Conservation (phyloP, 345 rosid species). For the Moricandia arvensis region DNA sequence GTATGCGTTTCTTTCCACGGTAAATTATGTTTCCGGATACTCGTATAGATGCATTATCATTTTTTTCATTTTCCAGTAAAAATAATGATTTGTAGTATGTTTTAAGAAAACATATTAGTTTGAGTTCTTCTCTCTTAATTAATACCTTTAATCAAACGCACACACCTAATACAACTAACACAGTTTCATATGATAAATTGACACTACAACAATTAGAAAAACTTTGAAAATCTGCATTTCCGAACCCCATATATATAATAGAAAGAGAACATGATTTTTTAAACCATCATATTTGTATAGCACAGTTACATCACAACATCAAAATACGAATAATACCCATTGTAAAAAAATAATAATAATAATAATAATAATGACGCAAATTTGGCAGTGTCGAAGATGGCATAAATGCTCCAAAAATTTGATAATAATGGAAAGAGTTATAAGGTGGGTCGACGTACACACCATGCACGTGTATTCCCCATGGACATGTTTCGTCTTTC, state of each 20-base stretch:
- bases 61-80: too few relatives aligned
- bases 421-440: constrained; percentile 31
- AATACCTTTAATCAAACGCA: too few relatives aligned
- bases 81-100: too few relatives aligned
- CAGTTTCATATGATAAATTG: too few relatives aligned
- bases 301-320: background rate
- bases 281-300: background rate
- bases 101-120: background rate
- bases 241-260: too few relatives aligned
- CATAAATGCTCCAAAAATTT: constrained; percentile 26
- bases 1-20: too few relatives aligned
- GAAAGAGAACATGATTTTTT: too few relatives aligned
- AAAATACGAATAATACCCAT: background rate
- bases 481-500: constrained; percentile 41
- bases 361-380: constrained; percentile 3
- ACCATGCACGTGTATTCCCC: constrained; percentile 40
- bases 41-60: background rate
- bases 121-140: background rate
- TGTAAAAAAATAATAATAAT: background rate
- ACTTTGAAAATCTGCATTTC: too few relatives aligned
- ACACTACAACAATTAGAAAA: too few relatives aligned
- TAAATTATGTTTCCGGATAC: too few relatives aligned
- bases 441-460: constrained; percentile 38
- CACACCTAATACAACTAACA: too few relatives aligned
- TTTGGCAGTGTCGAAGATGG: constrained; percentile 29